Conservation (phyloP, 1,284 basidiomycete species). For the Termitomyces sp. region DNA sequence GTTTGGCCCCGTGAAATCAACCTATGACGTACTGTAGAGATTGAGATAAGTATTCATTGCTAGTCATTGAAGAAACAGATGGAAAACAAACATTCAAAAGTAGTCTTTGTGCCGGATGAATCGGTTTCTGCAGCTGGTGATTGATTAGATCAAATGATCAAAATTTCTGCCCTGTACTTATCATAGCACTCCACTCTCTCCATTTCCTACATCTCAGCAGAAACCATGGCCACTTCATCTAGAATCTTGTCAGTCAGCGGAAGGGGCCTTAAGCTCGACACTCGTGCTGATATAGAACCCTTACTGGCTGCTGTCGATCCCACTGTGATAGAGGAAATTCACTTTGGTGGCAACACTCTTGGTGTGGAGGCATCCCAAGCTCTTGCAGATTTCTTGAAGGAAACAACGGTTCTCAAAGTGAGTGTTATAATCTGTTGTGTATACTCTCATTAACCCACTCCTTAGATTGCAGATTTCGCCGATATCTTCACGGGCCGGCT, state of each 20-base stretch:
- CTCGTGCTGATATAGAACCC: conserved; percentile 75
- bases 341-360: conserved; percentile 94
- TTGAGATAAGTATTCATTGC: no score
- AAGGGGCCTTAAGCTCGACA: conserved; percentile 80
- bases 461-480: conserved; percentile 88
- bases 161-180: conserved; percentile 1
- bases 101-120: background rate
- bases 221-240: conserved; percentile 20
- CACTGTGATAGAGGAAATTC: conserved; percentile 77
- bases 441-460: conserved; percentile 6
- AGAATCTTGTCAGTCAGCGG: conserved; percentile 57
- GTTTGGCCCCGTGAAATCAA: no score
- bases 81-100: no score
- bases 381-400: conserved; percentile 76
- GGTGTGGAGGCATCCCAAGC: conserved; percentile 89
- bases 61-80: no score
- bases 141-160: conserved; percentile 9
- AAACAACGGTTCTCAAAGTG: conserved; percentile 72
- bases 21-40: no score
- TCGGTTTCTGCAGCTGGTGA: background rate
- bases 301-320: conserved; percentile 68
- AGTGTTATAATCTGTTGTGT: conserved; percentile 4
- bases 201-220: background rate
- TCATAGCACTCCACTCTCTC: background rate
- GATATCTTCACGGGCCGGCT: conserved; percentile 98